Conservation (phyloP, 306 rosid species). For the Quercus rubra region DNA sequence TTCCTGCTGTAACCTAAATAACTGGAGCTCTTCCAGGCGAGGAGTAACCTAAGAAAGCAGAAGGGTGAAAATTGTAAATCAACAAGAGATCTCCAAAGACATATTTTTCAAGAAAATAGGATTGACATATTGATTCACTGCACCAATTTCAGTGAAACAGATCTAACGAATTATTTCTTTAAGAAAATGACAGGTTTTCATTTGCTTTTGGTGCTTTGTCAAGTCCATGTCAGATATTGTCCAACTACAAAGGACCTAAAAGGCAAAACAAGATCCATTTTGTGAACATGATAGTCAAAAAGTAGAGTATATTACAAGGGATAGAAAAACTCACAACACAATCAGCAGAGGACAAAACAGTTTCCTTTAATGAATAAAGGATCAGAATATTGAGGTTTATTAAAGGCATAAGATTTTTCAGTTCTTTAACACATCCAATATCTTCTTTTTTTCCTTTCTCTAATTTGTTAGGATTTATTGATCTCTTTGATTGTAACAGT, state of each 20-base stretch:
- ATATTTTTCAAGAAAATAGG: background rate
- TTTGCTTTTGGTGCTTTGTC: background rate
- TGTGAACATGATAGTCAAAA: background rate
- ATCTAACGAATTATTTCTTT: background rate
- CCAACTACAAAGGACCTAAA: background rate
- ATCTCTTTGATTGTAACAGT: too few species aligned
- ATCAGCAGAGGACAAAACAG: background rate
- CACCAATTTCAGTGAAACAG: background rate
- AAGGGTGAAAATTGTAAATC: background rate
- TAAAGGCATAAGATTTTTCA: background rate
- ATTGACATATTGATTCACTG: background rate
- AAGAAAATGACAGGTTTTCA: background rate
- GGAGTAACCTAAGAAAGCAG: slow-evolving; percentile 53
- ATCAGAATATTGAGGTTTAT: background rate
- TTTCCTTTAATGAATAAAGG: background rate
- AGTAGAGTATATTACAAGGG: background rate
- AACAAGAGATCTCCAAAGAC: background rate
- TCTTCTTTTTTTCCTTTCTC: background rate
- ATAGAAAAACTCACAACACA: background rate
- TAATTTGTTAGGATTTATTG: too few species aligned
- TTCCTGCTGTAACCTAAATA: slow-evolving; percentile 65
- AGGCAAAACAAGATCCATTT: background rate
- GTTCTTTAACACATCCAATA: background rate
- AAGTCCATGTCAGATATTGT: background rate
- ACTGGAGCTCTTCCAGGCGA: slow-evolving; percentile 70